Conservation (phyloP, 306 rosid genomes). For the Vachellia collinsii region DNA sequence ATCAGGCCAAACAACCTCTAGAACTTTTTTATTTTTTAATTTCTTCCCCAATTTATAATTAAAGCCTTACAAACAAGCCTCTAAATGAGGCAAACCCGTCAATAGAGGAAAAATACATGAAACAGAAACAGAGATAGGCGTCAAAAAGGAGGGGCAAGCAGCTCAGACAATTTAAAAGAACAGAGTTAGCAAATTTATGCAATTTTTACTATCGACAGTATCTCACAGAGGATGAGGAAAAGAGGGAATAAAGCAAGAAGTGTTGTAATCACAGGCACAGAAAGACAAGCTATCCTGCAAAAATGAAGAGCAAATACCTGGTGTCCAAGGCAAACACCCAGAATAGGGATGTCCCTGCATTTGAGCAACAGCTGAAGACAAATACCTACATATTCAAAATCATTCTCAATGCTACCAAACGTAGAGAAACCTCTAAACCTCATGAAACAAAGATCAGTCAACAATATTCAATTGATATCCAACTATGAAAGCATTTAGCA, state of each 20-base stretch:
- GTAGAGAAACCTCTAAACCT: constrained; percentile 25
- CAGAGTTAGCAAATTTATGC: not conserved
- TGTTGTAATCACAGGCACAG: constrained; percentile 5
- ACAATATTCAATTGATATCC: constrained; percentile 19
- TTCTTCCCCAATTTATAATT: not conserved
- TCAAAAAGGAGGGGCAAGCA: not conserved
- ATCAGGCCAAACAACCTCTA: not conserved
- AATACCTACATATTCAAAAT: constrained; percentile 67
- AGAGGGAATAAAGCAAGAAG: constrained; percentile 7
- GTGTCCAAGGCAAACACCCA: constrained; percentile 98
- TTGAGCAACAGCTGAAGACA: constrained; percentile 79
- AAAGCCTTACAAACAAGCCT: not conserved
- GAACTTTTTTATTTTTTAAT: not conserved
- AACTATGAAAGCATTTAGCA: not conserved
- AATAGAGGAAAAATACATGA: not conserved
- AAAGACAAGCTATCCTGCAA: constrained; percentile 2
- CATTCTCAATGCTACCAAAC: constrained; percentile 33
- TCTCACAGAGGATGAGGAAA: constrained; percentile 19
- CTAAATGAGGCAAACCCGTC: not conserved
- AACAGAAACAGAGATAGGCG: not conserved
- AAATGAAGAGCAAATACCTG: constrained; percentile 63
- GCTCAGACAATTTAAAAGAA: not conserved
- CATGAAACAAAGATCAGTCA: constrained; percentile 30
- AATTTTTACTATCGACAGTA: not conserved
- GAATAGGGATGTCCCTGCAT: constrained; percentile 85